phyloP scores from a whole-genome alignment of 2,329 filamentous ascomycete genomes.

The Cordyceps militaris region DNA sequence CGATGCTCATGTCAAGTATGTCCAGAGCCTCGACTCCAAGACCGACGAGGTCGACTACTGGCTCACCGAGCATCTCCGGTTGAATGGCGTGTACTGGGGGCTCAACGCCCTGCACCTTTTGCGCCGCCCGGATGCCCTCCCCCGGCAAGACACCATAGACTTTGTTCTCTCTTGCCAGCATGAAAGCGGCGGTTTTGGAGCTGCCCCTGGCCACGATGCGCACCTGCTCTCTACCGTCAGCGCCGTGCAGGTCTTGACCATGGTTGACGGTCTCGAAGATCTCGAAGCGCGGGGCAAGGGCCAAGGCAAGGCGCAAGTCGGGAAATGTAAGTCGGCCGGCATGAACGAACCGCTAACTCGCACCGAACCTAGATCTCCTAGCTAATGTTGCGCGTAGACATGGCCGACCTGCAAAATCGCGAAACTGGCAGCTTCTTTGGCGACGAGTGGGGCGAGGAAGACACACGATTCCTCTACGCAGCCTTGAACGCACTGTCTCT shows the following conservation, averaged over 20 bases:
- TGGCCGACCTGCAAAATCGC: conserved; percentile 72
- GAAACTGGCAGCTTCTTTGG: conserved; percentile 83
- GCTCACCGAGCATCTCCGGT: conserved; percentile 90
- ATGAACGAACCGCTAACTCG: no score
- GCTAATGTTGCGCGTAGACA: conserved; percentile 44
- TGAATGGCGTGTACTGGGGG: conserved; percentile 97
- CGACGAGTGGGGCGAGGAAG: conserved; percentile 93
- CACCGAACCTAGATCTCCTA: conserved; percentile 10
- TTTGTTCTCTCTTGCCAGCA: conserved; percentile 96
- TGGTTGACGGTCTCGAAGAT: conserved; percentile 75
- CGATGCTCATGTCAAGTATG: conserved; percentile 75
- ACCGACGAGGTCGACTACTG: conserved; percentile 97
- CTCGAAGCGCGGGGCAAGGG: conserved; percentile 66
- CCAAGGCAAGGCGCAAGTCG: conserved; percentile 58
- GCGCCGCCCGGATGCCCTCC: conserved; percentile 70
- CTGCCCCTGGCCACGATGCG: conserved; percentile 87
- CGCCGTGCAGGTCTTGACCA: conserved; percentile 86
- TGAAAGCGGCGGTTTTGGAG: conserved; percentile 83
- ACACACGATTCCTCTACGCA: conserved; percentile 89
- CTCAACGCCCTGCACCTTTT: conserved; percentile 82
- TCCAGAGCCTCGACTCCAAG: conserved; percentile 83
- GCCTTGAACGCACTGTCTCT: conserved; percentile 86
- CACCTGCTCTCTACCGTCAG: conserved; percentile 96
- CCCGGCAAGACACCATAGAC: conserved; percentile 72
- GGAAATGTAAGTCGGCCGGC: conserved; percentile 57